These are phyloP conservation scores for Davidsoniella neocaledoniae DNA, from an alignment of 2,329 filamentous ascomycete species.

Conservation along the genomic window DNA sequence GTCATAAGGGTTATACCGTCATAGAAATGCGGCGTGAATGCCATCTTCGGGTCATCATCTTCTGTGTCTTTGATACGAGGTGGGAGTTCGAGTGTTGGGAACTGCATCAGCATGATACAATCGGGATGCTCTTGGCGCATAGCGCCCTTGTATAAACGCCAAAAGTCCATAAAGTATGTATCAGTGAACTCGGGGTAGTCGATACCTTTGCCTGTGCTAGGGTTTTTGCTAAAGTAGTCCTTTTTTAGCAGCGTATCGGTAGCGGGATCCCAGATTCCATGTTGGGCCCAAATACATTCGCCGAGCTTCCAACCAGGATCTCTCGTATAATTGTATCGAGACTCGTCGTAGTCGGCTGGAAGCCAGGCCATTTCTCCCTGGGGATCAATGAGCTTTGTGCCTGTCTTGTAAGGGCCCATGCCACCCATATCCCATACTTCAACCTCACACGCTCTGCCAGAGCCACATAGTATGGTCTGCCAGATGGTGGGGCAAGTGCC, in stretches of 20 bases:
- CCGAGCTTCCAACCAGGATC: constrained; percentile 80
- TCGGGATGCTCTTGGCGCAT: constrained; percentile 63
- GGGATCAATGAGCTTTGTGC: constrained; percentile 68
- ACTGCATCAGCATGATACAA: constrained; percentile 79
- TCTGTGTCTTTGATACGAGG: constrained; percentile 71
- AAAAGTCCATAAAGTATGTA: constrained; percentile 78
- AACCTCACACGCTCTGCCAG: constrained; percentile 76
- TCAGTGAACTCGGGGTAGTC: constrained; percentile 81
- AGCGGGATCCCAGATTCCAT: constrained; percentile 80
- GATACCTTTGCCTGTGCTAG: constrained; percentile 53
- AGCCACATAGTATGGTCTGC: constrained; percentile 85
- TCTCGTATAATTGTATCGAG: constrained; percentile 75
- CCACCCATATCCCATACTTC: constrained; percentile 88
- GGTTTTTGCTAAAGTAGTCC: constrained; percentile 74
- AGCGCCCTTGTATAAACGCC: constrained; percentile 55
- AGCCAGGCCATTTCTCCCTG: constrained; percentile 77
- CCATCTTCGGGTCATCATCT: constrained; percentile 79
- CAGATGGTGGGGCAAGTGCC: constrained; percentile 86
- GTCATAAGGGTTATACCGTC: constrained; percentile 93
- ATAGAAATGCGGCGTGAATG: constrained; percentile 91
- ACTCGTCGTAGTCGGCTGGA: constrained; percentile 56
- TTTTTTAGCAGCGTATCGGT: constrained; percentile 64
- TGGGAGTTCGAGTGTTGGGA: constrained; percentile 79
- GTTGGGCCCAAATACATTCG: constrained; percentile 93
- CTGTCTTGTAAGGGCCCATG: constrained; percentile 81